These are phyloP conservation scores for Danielozyma ontarioensis DNA, from an alignment of 805 yeast genomes.

Conservation along the genomic window DNA sequence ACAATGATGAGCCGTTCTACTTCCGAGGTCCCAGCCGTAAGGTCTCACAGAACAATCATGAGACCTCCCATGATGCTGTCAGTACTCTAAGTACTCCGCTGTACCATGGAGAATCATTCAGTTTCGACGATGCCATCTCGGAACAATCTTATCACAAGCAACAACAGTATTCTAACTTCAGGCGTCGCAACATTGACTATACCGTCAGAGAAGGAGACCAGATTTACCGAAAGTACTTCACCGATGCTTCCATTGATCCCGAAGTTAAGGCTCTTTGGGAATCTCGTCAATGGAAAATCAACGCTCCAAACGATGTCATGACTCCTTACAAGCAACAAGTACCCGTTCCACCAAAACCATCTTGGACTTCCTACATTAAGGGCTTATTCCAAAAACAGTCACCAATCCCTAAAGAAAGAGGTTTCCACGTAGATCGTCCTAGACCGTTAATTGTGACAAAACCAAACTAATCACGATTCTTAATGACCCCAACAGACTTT, in stretches of 20 bases:
- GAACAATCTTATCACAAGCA: constrained; percentile 12
- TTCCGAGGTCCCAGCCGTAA: constrained; percentile 11
- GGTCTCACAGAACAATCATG: too few species aligned
- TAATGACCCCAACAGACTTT: too few species aligned
- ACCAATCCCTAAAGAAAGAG: not conserved
- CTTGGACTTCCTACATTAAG: too few species aligned
- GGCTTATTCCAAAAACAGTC: constrained; percentile 1
- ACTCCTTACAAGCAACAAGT: not conserved
- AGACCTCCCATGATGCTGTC: too few species aligned
- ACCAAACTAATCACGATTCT: too few species aligned
- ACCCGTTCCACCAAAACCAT: constrained; percentile 1
- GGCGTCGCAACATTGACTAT: constrained; percentile 40
- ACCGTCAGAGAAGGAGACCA: constrained; percentile 58
- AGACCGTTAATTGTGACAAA: not conserved
- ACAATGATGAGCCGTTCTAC: constrained; percentile 11
- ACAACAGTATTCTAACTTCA: constrained; percentile 11
- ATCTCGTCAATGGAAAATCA: constrained; percentile 24
- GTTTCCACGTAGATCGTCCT: not conserved
- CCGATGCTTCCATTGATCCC: constrained; percentile 42
- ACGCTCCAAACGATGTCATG: not conserved
- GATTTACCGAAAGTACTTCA: constrained; percentile 38
- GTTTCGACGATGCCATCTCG: not conserved
- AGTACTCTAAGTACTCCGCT: not conserved
- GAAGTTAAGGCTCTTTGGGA: constrained; percentile 51
- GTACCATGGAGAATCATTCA: not conserved